These are phyloP conservation scores for Babesia ovis DNA, from an alignment of 169 alveolate genomes.

Conservation along the genomic window DNA sequence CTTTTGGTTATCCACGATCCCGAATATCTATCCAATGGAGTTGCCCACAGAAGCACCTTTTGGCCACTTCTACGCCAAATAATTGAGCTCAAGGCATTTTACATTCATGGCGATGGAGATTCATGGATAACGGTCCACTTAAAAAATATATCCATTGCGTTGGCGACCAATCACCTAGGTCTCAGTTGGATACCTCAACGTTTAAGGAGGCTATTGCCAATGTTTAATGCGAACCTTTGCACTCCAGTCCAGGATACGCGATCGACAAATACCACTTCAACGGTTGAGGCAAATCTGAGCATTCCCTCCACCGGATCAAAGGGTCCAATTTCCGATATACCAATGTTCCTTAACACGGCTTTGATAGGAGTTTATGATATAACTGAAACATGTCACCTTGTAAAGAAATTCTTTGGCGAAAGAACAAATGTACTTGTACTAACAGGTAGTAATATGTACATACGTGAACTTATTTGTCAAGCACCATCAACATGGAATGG, in stretches of 20 bases:
- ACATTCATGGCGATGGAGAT: neutral
- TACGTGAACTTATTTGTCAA: neutral
- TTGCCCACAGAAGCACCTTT: neutral
- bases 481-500: neutral
- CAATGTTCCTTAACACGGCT: neutral
- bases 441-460: constrained; percentile 1
- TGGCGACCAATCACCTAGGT: neutral
- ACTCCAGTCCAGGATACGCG: too few species aligned
- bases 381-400: neutral
- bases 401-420: neutral
- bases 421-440: neutral
- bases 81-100: neutral
- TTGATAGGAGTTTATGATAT: neutral
- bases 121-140: constrained; percentile 5
- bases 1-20: neutral
- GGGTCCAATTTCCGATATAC: neutral
- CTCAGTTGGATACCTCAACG: neutral
- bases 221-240: neutral
- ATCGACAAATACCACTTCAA: too few species aligned
- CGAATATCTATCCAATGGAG: neutral
- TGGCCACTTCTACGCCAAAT: constrained; percentile 8
- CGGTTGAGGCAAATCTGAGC: too few species aligned
- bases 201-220: constrained; percentile 8
- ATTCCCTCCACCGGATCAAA: too few species aligned
- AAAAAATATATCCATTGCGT: neutral